Evolutionary conservation across 768 basidiomycete genomes (phyloP).

Genomic region (Podaxis sp.): DNA sequence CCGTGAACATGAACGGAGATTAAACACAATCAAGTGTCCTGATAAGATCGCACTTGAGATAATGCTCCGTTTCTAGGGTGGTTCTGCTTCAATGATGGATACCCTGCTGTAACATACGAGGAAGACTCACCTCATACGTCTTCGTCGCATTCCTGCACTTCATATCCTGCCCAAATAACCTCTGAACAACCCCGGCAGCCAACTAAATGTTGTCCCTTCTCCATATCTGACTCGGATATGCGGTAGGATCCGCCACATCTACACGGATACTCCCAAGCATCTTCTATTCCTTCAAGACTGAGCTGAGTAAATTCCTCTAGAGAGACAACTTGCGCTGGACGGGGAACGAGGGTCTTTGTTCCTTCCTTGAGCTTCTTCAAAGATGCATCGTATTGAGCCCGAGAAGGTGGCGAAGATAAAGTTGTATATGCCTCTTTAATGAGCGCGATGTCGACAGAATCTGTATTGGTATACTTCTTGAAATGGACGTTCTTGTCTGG

Average conservation of each 20-base stretch:
- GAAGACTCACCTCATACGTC: neutral
- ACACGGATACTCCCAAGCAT: conserved; percentile 56
- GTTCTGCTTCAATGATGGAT: neutral
- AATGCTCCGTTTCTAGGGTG: neutral
- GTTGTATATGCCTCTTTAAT: conserved; percentile 67
- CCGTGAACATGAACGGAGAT: neutral
- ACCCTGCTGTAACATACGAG: neutral
- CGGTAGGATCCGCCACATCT: conserved; percentile 70
- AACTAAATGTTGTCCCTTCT: conserved; percentile 66
- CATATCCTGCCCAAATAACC: conserved; percentile 82
- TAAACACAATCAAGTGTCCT: too few species aligned
- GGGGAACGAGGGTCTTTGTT: conserved; percentile 29
- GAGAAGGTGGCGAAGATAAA: conserved; percentile 45
- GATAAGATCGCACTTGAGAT: too few species aligned
- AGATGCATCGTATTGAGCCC: conserved; percentile 46
- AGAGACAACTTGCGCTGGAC: conserved; percentile 77
- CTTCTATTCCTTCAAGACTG: conserved; percentile 22
- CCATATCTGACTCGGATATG: conserved; percentile 57
- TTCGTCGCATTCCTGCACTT: conserved; percentile 32
- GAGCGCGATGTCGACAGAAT: conserved; percentile 43
- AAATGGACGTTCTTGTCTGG: conserved; percentile 37
- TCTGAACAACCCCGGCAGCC: conserved; percentile 78
- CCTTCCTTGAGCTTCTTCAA: conserved; percentile 14
- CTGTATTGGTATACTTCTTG: neutral
- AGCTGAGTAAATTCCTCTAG: conserved; percentile 56